Percentiles rank a stretch among this genome's conserved stretches.
phyloP scores from a whole-genome alignment of 108 stramenopile genomes.

The Cylindrotheca closterium region DNA sequence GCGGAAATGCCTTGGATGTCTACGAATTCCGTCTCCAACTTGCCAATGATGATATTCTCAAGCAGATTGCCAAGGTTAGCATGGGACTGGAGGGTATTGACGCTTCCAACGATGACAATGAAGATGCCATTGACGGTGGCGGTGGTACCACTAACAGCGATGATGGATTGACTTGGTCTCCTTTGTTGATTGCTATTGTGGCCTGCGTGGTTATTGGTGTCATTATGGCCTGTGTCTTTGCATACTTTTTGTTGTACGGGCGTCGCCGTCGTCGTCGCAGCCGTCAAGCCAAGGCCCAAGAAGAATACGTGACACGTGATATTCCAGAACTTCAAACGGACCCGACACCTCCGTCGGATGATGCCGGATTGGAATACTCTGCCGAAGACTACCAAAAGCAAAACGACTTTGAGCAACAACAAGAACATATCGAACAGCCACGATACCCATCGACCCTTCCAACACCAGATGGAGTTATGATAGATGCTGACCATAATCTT shows the following conservation, averaged over 20 bases:
- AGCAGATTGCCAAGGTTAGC: conserved; percentile 1
- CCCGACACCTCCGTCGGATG: neutral
- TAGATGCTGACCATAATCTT: too few species aligned
- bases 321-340: neutral
- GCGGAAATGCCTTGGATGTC: conserved; percentile 19
- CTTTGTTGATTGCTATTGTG: neutral
- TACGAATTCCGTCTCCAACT: conserved; percentile 17
- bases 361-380: neutral
- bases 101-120: neutral
- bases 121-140: neutral
- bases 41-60: conserved; percentile 9
- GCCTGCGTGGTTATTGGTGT: neutral
- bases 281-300: neutral
- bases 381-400: neutral
- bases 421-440: neutral
- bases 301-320: neutral
- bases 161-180: neutral
- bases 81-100: conserved; percentile 1
- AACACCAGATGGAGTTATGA: too few species aligned
- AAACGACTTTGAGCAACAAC: neutral
- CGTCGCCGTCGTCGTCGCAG: neutral
- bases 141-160: neutral
- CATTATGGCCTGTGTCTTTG: neutral
- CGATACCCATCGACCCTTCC: neutral
- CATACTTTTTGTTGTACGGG: neutral